A percentile compares a stretch with the other conserved stretches of the same genome.
Conservation (phyloP, 257 asterid species). For the Anisodus tanguticus region DNA sequence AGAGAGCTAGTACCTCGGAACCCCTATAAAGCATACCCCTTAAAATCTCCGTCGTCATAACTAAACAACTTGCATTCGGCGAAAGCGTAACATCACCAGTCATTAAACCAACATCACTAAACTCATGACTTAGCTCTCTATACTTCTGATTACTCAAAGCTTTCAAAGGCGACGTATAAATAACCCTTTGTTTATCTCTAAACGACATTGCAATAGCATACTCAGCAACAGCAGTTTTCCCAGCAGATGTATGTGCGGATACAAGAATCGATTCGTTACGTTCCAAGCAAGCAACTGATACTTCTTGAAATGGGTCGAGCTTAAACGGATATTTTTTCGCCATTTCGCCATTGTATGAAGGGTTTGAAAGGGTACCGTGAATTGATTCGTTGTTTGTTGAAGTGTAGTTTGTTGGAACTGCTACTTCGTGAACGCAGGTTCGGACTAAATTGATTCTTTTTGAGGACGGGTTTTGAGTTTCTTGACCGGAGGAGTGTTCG, state of each 20-base stretch:
- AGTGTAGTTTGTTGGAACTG: conserved; percentile 72
- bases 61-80: conserved; percentile 97
- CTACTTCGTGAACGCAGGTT: conserved; percentile 45
- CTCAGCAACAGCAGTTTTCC: conserved; percentile 98
- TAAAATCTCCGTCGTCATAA: conserved; percentile 96
- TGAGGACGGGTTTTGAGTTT: no score
- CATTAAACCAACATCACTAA: conserved; percentile 93
- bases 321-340: conserved; percentile 79
- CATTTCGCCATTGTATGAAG: conserved; percentile 63
- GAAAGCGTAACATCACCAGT: conserved; percentile 93
- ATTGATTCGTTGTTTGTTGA: conserved; percentile 60
- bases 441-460: no score
- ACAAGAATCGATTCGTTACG: conserved; percentile 88
- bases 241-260: conserved; percentile 98
- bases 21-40: conserved; percentile 98
- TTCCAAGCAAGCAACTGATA: conserved; percentile 87
- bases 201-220: conserved; percentile 97
- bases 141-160: conserved; percentile 96
- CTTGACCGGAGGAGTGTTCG: neutral
- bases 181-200: conserved; percentile 87
- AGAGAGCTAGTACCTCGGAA: conserved; percentile 68
- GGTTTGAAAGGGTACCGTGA: conserved; percentile 84
- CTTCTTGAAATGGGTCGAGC: conserved; percentile 92
- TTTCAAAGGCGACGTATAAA: conserved; percentile 90
- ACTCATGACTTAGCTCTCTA: conserved; percentile 91